These are phyloP conservation scores for Babesia sp. DNA, from an alignment of 169 alveolate species.

Conservation along the genomic window DNA sequence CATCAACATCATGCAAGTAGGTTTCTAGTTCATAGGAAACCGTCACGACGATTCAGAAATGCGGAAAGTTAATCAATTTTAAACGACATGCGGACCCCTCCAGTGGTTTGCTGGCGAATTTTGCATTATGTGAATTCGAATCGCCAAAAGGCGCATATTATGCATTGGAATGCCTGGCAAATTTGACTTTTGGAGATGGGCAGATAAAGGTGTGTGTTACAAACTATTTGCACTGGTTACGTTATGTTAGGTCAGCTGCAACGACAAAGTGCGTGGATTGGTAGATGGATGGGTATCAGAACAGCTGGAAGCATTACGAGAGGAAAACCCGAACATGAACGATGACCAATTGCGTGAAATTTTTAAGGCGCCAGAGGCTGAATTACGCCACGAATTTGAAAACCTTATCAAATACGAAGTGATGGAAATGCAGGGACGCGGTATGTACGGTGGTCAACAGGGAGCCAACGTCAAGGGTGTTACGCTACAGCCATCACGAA, in stretches of 20 bases:
- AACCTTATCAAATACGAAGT: conserved; percentile 43
- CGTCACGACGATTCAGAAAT: conserved; percentile 33
- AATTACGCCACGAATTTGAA: conserved; percentile 39
- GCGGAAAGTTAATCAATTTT: conserved; percentile 50
- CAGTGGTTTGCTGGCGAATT: conserved; percentile 57
- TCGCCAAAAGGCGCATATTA: conserved; percentile 61
- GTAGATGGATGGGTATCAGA: conserved; percentile 57
- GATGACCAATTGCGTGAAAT: conserved; percentile 35
- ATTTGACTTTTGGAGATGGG: conserved; percentile 29
- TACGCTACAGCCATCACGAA: not conserved
- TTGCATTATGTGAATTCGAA: conserved; percentile 64
- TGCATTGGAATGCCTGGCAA: conserved; percentile 57
- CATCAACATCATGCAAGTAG: conserved; percentile 62
- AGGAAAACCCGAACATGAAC: conserved; percentile 23
- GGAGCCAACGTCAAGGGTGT: not conserved
- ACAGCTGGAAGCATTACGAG: conserved; percentile 22
- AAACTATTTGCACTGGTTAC: not conserved
- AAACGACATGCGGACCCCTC: conserved; percentile 66
- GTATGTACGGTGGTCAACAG: not conserved
- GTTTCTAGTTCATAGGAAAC: not conserved
- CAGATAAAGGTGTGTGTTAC: conserved; percentile 38
- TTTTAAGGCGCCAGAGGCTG: conserved; percentile 39
- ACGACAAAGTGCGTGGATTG: conserved; percentile 48
- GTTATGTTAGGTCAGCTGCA: conserved; percentile 55
- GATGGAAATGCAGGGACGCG: not conserved